These are phyloP conservation scores for Leucaena leucocephala DNA, from an alignment of 306 rosid genomes.

Conservation along the genomic window DNA sequence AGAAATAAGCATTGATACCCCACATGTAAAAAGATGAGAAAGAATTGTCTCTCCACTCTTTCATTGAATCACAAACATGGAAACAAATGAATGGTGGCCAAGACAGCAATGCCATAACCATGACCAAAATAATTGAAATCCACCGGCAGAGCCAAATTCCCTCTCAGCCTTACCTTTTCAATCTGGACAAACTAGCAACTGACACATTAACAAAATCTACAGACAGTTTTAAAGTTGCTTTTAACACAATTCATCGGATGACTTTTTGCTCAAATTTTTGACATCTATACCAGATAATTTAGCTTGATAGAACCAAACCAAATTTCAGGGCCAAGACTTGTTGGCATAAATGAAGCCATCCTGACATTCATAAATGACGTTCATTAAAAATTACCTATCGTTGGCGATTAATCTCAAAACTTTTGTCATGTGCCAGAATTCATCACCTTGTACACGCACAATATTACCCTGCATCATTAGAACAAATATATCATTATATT, in stretches of 20 bases:
- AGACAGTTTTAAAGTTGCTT: conserved; percentile 10
- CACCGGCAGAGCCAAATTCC: background rate
- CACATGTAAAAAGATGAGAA: background rate
- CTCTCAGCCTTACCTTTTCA: conserved; percentile 2
- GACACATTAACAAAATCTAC: background rate
- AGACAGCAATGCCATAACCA: background rate
- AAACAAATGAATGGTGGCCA: conserved; percentile 4
- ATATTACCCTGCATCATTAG: conserved; percentile 63
- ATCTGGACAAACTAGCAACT: conserved; percentile 19
- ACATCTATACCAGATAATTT: conserved; percentile 15
- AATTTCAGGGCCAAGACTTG: conserved; percentile 6
- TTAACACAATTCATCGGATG: conserved; percentile 1
- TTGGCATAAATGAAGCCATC: background rate
- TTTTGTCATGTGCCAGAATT: conserved; percentile 93
- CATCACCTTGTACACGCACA: conserved; percentile 79
- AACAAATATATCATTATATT: background rate
- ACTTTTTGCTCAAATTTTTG: background rate
- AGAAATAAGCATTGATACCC: conserved; percentile 15
- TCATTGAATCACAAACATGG: conserved; percentile 22
- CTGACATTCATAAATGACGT: conserved; percentile 6
- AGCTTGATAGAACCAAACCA: conserved; percentile 15
- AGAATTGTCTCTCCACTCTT: background rate
- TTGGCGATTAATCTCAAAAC: conserved; percentile 71
- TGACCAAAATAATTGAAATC: conserved; percentile 22
- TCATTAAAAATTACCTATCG: conserved; percentile 61